Base-by-base conservation (phyloP, 2,329 filamentous ascomycete genomes). In the Sarocladium oryzae region DNA sequence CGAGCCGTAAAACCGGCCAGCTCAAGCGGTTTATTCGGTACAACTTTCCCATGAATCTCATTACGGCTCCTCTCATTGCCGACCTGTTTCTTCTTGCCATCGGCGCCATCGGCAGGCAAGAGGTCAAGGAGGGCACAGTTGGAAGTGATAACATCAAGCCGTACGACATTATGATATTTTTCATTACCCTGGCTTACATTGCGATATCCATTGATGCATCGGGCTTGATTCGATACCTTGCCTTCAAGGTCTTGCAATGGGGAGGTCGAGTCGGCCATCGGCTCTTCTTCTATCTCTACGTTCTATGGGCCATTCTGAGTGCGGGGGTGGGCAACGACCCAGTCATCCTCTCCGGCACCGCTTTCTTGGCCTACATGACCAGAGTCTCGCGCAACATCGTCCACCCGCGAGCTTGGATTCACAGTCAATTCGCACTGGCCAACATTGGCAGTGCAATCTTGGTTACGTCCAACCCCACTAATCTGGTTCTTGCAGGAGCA, bases 181-280 rank as follows among this genome's bases (percentile, higher is more conserved):
- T 89, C 67, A 71, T 89, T 38, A 86, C 84, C 0, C 63, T 88
- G 38, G 85, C 86, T 2, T 89, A 89, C 58, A 88, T 89, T 53
- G 85, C 86, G 43, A 87, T 89, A 41, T 88, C 85, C 0, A 86
- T 89, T 53, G 86, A 89, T 56, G 85, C 86, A 2, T 88, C 85
- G 0, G 86, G 86, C 3, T 70, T 89, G 15, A 88, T 89, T 58
- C 71, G 85, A 51, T 89, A 74, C 55, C 62, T 88, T 20, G 85
- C 86, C 0, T 87, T 86, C 70, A 85, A 79, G 54, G 85, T 88
- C 0, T 70, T 89, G 2, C 75, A 84, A 52, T 81, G 77, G 67
- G 85, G 82, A 45, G 85, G 85, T 3, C 75, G 81, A 54, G 76
- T 77, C n/a, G 86, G 86, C 0, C 82, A 84, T 53, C 67, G 76